Evolutionary conservation across 306 rosid species (phyloP).

Genomic region (Mucuna pruriens): DNA sequence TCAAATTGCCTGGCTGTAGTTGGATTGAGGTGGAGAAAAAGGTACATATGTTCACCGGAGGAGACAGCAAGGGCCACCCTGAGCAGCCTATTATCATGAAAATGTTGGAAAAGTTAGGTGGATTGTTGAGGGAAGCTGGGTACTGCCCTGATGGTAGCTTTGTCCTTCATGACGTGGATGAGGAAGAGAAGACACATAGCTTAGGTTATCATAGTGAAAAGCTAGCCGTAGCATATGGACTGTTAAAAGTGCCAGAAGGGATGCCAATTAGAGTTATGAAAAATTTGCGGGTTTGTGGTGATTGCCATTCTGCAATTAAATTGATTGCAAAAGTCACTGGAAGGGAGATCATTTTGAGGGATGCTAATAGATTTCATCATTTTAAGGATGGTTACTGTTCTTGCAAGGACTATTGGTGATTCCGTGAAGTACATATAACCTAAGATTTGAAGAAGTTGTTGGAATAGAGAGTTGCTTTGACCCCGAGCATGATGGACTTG

Average conservation of each 20-base stretch:
- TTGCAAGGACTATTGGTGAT: slow-evolving; percentile 77
- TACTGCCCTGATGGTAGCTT: slow-evolving; percentile 75
- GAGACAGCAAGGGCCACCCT: slow-evolving; percentile 65
- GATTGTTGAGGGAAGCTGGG: slow-evolving; percentile 71
- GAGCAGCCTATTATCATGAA: slow-evolving; percentile 59
- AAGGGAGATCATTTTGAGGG: slow-evolving; percentile 78
- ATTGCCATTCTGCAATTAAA: slow-evolving; percentile 77
- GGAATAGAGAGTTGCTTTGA: slow-evolving; percentile 59
- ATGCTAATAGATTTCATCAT: slow-evolving; percentile 79
- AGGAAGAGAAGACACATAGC: slow-evolving; percentile 77
- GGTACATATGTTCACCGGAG: slow-evolving; percentile 69
- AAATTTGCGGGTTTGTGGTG: slow-evolving; percentile 83
- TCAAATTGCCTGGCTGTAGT: slow-evolving; percentile 77
- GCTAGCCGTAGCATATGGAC: slow-evolving; percentile 74
- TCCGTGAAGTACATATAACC: slow-evolving; percentile 22
- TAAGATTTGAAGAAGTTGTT: slow-evolving; percentile 14
- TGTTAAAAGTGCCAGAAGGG: slow-evolving; percentile 69
- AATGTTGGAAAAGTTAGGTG: slow-evolving; percentile 60
- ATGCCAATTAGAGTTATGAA: slow-evolving; percentile 71
- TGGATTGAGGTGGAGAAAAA: slow-evolving; percentile 78
- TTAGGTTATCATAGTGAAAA: slow-evolving; percentile 76
- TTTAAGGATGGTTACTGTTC: slow-evolving; percentile 74
- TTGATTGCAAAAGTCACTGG: slow-evolving; percentile 71
- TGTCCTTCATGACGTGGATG: slow-evolving; percentile 80
- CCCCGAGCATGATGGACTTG: slow-evolving; percentile 56